phyloP scores from a whole-genome alignment of 768 basidiomycete species.

The Suillus discolor region DNA sequence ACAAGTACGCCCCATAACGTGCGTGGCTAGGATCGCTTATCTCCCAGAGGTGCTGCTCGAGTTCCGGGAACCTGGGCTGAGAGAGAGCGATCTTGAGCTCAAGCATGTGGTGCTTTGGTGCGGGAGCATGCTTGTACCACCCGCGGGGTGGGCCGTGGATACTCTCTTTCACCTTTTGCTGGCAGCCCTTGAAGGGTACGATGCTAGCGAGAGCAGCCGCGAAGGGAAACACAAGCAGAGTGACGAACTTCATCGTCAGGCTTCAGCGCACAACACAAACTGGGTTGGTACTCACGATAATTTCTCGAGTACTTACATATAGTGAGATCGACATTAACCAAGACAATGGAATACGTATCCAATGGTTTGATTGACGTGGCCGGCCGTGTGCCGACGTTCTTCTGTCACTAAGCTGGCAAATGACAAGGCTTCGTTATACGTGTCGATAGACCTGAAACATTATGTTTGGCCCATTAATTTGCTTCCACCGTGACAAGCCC shows the following conservation, averaged over 20 bases:
- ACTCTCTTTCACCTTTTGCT: constrained; percentile 50
- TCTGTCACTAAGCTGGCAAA: neutral
- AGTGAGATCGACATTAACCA: neutral
- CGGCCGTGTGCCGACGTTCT: neutral
- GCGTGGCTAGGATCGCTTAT: constrained; percentile 58
- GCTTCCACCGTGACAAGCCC: too few relatives aligned
- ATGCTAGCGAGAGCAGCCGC: neutral
- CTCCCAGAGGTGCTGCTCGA: constrained; percentile 57
- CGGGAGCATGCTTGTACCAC: constrained; percentile 47
- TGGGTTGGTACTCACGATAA: neutral
- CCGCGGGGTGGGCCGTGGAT: constrained; percentile 45
- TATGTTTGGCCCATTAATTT: neutral
- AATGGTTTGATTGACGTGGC: neutral
- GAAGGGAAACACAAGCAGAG: too few relatives aligned
- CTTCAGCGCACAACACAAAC: neutral
- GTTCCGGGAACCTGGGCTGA: constrained; percentile 49
- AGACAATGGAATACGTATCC: neutral
- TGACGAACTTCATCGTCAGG: too few relatives aligned
- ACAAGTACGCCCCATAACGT: constrained; percentile 58
- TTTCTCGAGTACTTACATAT: neutral
- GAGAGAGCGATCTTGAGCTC: constrained; percentile 60
- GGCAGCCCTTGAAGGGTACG: constrained; percentile 12
- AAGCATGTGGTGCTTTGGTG: constrained; percentile 49
- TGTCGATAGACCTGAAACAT: neutral
- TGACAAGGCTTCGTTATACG: neutral